Evolutionary conservation across 768 basidiomycete genomes (phyloP), one percentile per base, ranked within the genome.

Genomic region (Mrakia frigida): DNA sequence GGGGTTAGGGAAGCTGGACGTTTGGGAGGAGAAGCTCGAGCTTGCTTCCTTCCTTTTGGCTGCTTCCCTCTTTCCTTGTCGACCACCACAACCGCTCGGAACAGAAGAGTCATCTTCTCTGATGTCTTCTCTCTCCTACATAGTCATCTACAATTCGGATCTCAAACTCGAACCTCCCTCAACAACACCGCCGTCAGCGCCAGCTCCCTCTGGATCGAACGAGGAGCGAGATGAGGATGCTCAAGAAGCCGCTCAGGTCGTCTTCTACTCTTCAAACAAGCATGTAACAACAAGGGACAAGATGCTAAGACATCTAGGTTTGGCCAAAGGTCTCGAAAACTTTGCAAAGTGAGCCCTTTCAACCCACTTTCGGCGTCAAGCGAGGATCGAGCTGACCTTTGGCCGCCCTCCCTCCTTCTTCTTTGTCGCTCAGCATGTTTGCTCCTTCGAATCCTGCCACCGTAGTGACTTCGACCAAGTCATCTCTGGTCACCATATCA

Each of bases 271-370:
- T 5, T 74, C 77, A 6, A 73, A 43, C 39, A 46, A 74, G 33
- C 52, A 78, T 25, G 31, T 74, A 18, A 35, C 56, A 0, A 73
- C 77, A 3, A 74, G 77, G 31, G 77, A 78, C 69, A 68, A 33
- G n/a, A 78, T 78, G 77, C 77, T 78, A 9, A 67, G 77, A 41
- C 73, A 73, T 35, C 35, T 78, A 10, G 77, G 77, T 0, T 73
- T 78, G 6, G 77, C 77, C 7, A 78, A 78, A 68, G 77, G 77
- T 0, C 67, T 78, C 35, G 73, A 74, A 3, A 43, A 70, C 39
- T 78, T 78, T 63, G 73, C 72, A 56, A 28, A 25, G 77, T 74
- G 53, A 33, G 77, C 39, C n/a, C 25, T 14, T 23, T 7, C 2
- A 3, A 13, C 31, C 39, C 59, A 16, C n/a, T 46, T 28, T 53